Conservation (phyloP, 2,329 filamentous ascomycete species). For the Colletotrichum tropicicola region DNA sequence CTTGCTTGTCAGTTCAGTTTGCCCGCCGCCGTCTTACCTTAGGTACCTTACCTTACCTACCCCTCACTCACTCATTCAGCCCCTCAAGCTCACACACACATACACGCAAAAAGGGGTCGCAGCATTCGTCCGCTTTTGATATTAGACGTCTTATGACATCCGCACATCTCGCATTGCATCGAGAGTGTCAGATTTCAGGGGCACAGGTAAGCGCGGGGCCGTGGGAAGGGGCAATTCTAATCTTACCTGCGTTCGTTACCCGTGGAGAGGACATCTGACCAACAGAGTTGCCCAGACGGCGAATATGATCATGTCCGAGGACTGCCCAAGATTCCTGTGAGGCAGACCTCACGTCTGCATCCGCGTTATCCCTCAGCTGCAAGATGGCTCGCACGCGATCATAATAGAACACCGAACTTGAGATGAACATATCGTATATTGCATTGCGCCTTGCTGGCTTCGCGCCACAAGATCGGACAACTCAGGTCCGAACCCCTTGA, state of each 20-base stretch:
- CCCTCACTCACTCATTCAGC: too few relatives aligned
- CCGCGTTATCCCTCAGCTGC: neutral
- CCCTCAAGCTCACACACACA: too few relatives aligned
- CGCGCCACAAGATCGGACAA: slow-evolving; percentile 17
- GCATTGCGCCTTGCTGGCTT: slow-evolving; percentile 40
- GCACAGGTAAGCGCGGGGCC: slow-evolving; percentile 7
- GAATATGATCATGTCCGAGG: neutral
- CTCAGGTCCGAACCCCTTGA: slow-evolving; percentile 4
- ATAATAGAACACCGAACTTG: neutral
- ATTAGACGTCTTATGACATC: neutral
- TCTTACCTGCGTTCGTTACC: neutral
- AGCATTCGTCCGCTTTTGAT: neutral
- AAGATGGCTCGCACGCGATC: neutral
- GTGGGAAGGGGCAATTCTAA: neutral
- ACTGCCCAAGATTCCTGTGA: neutral
- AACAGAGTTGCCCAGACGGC: neutral
- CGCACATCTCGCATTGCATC: neutral
- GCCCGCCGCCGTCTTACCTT: too few relatives aligned
- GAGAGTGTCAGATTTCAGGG: neutral
- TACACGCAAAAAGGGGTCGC: neutral
- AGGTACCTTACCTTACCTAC: too few relatives aligned
- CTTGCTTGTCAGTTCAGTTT: too few relatives aligned
- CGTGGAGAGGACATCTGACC: neutral
- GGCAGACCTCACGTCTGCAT: neutral
- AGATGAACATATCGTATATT: slow-evolving; percentile 45